Base-by-base conservation (phyloP, 2,329 filamentous ascomycete species). In the Arthrobotrys pseudoclavata region DNA sequence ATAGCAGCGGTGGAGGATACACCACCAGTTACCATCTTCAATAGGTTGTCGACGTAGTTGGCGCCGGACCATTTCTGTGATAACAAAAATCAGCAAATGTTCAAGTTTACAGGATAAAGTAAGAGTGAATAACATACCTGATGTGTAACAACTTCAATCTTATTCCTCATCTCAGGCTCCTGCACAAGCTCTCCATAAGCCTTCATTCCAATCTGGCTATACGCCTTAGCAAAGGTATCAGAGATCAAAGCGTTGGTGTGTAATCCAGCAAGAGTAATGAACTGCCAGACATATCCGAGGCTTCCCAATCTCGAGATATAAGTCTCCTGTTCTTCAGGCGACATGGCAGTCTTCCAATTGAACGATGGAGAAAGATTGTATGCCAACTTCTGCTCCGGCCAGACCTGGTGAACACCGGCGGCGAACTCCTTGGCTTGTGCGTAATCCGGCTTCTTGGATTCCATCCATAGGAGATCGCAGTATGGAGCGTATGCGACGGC, bases 351-450 rank as follows among this genome's bases (percentile, higher is more conserved):
- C 87, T 98, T 98, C 96, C 96, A 99, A 89, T 99, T 99, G 91
- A 99, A 99, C 2, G 94, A 97, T 31, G 96, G 96, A 0, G 94
- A 97, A 80, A 99, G 91, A 87, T 99, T 99, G 87, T 99, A 99
- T 4, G 96, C 92, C 76, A 99, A 91, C 84, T 99, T 99, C 85
- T 97, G 93, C 86, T 99, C 92, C 0, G 96, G 96, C 90, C 92
- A 97, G 9, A 94, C 93, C 70, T 93, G 92, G 85, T 98, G 96
- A 47, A 99, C 95, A 61, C 96, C 95, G 50, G 92, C 88, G 34
- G 96, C 94, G 82, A 99, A 99, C 83, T 97, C 92, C 86, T 93
- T 89, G 24, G 96, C 96, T 86, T 98, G 96, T 61, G 88, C 87
- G 84, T 87, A 98, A 84, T 98, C 95, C 53, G 96, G 96, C 80